Evolutionary conservation across 345 rosid species (phyloP).

Genomic region (Stellera chamaejasme): DNA sequence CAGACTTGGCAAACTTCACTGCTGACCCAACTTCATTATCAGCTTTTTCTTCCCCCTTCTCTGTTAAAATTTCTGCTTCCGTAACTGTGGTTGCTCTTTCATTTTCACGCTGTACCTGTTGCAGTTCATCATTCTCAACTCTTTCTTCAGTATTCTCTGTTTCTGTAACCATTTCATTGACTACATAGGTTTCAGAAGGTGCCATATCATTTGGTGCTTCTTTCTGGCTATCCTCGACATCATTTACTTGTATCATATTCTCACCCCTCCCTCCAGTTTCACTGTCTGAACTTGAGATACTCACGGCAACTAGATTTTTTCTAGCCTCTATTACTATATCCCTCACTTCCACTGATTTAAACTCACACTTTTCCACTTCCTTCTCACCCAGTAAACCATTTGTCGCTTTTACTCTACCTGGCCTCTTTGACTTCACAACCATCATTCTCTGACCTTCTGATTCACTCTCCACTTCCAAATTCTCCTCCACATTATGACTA

Average conservation of each 20-base stretch:
- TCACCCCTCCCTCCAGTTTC: constrained; percentile 16
- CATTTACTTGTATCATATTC: constrained; percentile 16
- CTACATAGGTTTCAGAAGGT: constrained; percentile 19
- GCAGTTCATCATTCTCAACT: constrained; percentile 17
- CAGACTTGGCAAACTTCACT: neutral
- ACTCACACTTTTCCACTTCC: constrained; percentile 19
- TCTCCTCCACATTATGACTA: constrained; percentile 15
- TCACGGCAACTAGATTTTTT: constrained; percentile 13
- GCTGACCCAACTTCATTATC: constrained; percentile 19
- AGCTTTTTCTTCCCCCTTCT: constrained; percentile 27
- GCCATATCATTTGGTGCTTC: constrained; percentile 16
- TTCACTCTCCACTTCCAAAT: constrained; percentile 14
- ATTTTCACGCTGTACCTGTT: constrained; percentile 16
- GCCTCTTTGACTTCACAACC: constrained; percentile 17
- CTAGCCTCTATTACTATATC: neutral
- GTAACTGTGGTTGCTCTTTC: constrained; percentile 15
- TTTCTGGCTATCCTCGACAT: constrained; percentile 23
- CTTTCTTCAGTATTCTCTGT: constrained; percentile 14
- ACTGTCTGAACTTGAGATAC: constrained; percentile 8
- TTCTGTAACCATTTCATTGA: constrained; percentile 17
- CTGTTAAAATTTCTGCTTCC: constrained; percentile 16
- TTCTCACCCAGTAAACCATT: constrained; percentile 24
- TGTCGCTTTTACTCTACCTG: constrained; percentile 16
- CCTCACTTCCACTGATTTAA: constrained; percentile 23
- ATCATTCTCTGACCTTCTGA: constrained; percentile 10